Evolutionary conservation across 768 basidiomycete genomes (phyloP), one percentile per base, ranked within the genome.

Genomic region (Tricholoma terreum): DNA sequence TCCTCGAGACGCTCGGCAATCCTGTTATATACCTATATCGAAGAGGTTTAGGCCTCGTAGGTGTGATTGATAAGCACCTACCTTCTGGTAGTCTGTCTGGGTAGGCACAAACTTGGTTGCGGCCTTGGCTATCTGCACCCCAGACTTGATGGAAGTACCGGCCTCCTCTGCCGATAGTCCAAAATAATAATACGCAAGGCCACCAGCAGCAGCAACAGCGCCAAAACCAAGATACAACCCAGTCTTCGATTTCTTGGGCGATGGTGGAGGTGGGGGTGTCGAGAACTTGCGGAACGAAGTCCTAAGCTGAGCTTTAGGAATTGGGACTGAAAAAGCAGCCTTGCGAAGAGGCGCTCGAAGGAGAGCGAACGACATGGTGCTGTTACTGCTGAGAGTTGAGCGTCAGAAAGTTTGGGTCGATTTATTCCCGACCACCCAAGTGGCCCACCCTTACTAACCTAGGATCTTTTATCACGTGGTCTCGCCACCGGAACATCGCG

Each of bases 61-160:
- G 52, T 34, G n/a, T 21, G 42, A 35, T 33, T 45, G 50, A 55
- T 9, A 54, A 50, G 11, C 19, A 56, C 72, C 9, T 31, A 86
- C 90, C 83, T 96, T 94, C 71, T 92, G 89, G 69, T 95, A 97
- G 67, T 97, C 95, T 52, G 85, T 85, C 75, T 89, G 84, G 36
- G 84, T 80, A 19, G 90, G 89, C 11, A 82, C 81, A 69, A 93
- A 87, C 58, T 89, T 88, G 40, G 82, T 76, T 33, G 79, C 83
- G 56, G 77, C 84, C 69, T 87, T 90, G 12, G 79, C 80, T 21
- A 76, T 66, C 73, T 91, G 86, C 3, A 79, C 74, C 12, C 80
- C 84, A 6, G 87, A 83, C 68, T 84, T 89, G 55, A 80, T 67
- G 15, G 82, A 79, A 40, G 84, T 80, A 22, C 73, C 73, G 12